A percentile compares a stretch with the other conserved stretches of the same genome.
Conservation (phyloP, 2,329 filamentous ascomycete species). For the Ceratocystis cacaofunesta region DNA sequence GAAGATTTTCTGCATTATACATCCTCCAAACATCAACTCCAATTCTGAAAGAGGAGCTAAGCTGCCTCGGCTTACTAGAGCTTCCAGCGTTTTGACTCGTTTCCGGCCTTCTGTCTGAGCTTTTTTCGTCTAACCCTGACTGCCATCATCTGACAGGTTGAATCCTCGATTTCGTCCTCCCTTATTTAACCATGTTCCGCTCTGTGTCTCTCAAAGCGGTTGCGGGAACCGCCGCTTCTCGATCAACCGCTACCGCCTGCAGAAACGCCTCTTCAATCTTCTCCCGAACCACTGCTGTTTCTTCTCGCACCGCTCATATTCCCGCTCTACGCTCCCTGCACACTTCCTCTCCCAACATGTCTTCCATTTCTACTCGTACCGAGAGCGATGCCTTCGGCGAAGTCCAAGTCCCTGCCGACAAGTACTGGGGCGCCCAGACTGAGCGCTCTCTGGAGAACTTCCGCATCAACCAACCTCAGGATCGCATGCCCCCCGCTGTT, state of each 20-base stretch:
- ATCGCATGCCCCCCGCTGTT: slow-evolving; percentile 91
- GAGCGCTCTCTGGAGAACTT: slow-evolving; percentile 95
- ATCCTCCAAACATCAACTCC: slow-evolving; percentile 1
- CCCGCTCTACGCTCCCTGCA: slow-evolving; percentile 24
- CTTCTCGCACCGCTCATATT: slow-evolving; percentile 7
- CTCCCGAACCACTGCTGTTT: background rate
- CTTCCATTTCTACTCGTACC: slow-evolving; percentile 43
- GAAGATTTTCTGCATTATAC: background rate
- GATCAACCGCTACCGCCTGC: background rate
- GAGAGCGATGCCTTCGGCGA: slow-evolving; percentile 98
- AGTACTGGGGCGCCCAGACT: slow-evolving; percentile 98
- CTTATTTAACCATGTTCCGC: slow-evolving; percentile 16
- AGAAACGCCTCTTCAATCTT: slow-evolving; percentile 8
- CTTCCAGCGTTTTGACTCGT: slow-evolving; percentile 9
- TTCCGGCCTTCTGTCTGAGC: slow-evolving; percentile 9
- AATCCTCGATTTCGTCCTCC: slow-evolving; percentile 6
- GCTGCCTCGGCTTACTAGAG: slow-evolving; percentile 3
- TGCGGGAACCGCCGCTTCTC: slow-evolving; percentile 9
- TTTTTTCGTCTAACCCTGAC: slow-evolving; percentile 6
- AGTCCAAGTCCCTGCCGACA: slow-evolving; percentile 78
- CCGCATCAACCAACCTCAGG: slow-evolving; percentile 97
- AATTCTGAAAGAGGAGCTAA: background rate
- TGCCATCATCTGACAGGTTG: slow-evolving; percentile 13
- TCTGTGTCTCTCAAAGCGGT: slow-evolving; percentile 14
- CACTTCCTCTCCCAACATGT: slow-evolving; percentile 34